Evolutionary conservation across 371 early-diverging fungal genomes (phyloP).

Genomic region (Mortierella sp.): DNA sequence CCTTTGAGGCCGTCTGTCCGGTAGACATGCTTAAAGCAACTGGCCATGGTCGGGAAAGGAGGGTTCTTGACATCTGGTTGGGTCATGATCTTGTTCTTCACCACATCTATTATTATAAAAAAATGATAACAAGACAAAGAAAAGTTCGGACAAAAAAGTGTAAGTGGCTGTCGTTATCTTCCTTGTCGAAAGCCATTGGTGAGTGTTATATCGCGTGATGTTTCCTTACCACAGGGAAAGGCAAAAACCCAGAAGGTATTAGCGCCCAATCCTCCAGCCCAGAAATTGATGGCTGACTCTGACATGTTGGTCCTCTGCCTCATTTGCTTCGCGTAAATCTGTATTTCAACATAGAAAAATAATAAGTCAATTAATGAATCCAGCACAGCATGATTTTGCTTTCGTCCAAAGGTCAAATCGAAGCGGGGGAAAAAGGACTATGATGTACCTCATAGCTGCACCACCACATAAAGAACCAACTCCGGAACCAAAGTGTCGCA

Average conservation of each 20-base stretch:
- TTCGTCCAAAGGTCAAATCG: background rate
- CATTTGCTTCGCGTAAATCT: conserved; percentile 67
- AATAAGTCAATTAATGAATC: background rate
- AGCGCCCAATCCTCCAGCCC: conserved; percentile 93
- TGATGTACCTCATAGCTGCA: conserved; percentile 80
- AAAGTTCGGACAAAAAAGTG: background rate
- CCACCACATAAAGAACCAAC: conserved; percentile 94
- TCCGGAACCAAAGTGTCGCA: conserved; percentile 87
- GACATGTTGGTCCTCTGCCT: conserved; percentile 64
- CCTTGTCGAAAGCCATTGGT: background rate
- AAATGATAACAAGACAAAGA: background rate
- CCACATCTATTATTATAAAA: conserved; percentile 71
- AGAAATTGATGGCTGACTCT: conserved; percentile 79
- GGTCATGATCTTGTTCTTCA: conserved; percentile 95
- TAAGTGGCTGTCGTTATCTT: too few species aligned
- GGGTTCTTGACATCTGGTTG: conserved; percentile 82
- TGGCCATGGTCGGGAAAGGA: conserved; percentile 70
- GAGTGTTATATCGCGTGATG: background rate
- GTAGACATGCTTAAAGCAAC: conserved; percentile 69
- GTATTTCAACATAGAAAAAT: background rate
- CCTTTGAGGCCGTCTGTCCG: conserved; percentile 60
- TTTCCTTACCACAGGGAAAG: conserved; percentile 81
- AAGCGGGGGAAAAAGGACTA: background rate
- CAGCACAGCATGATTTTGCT: background rate
- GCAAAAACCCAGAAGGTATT: conserved; percentile 91